Evolutionary conservation across 2,329 filamentous ascomycete species (phyloP).

Genomic region (Nigrospora osmanthi): DNA sequence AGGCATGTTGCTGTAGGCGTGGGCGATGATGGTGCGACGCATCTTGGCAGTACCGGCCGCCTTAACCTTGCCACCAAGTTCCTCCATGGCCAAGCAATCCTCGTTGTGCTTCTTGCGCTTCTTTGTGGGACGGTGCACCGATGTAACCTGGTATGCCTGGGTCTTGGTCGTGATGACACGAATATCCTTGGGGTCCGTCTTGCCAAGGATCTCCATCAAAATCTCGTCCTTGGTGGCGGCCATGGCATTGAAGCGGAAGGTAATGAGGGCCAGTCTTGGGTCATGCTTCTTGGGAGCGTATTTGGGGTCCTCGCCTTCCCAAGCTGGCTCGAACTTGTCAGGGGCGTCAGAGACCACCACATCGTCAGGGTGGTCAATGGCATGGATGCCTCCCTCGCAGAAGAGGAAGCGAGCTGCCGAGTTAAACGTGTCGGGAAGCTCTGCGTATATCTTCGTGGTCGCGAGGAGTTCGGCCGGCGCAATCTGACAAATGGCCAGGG

Average conservation of each 20-base stretch:
- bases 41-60: conserved; percentile 38
- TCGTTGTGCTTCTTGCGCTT: conserved; percentile 8
- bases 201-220: not conserved
- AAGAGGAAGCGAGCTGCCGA: conserved; percentile 64
- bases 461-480: conserved; percentile 61
- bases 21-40: conserved; percentile 35
- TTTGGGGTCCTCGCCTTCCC: not conserved
- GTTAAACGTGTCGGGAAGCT: conserved; percentile 75
- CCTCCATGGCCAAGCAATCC: conserved; percentile 8
- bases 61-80: conserved; percentile 17
- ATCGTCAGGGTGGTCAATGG: conserved; percentile 11
- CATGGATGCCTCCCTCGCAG: conserved; percentile 26
- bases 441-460: conserved; percentile 38
- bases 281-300: conserved; percentile 29
- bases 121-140: conserved; percentile 8
- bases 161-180: conserved; percentile 27
- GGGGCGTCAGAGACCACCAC: conserved; percentile 11
- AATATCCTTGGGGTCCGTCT: conserved; percentile 20
- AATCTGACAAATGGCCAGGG: conserved; percentile 56
- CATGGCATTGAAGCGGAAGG: conserved; percentile 35
- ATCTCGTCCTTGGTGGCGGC: conserved; percentile 22
- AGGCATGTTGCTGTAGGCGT: conserved; percentile 36
- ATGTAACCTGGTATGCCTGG: conserved; percentile 4
- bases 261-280: conserved; percentile 25
- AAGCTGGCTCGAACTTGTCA: not conserved